Evolutionary conservation across 1,284 basidiomycete species (phyloP), one percentile per base, ranked within the genome.

Genomic region (Fomitopsis palustris): DNA sequence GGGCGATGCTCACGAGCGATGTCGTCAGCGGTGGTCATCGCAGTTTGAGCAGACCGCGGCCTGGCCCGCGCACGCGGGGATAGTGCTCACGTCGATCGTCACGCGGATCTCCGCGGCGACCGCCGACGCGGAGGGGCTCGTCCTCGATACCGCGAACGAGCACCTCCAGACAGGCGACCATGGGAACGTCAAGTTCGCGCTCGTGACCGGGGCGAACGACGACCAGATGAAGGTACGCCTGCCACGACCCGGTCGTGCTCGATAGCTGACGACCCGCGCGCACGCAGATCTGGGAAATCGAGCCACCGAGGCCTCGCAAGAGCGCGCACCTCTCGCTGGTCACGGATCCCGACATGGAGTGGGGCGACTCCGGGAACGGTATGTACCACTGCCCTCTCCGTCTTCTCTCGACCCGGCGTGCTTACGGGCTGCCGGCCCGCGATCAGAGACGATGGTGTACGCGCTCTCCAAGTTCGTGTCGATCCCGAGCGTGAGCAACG

Each of bases 391-490:
- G 33, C 37, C 19, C 25, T 27, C 10, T 14, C 33, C 3, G 2
- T 9, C 1, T 51, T 3, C 17, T 21, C 8, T 2, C 37, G 9
- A 9, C 7, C 21, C 17, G 8, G 19, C 51, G 6, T 21, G 51
- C 27, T 49, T 9, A 52, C 29, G 42, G 29, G 23, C 27, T 35
- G 7, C 41, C 55, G 17, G 41, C 39, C 8, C 16, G 39, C 53
- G 53, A 29, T 25, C 57, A 88, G 89, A 88, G 64, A 82, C 82
- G 12, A 77, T 92, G 74, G 75, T 82, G 5, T 86, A 85, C 67
- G 90, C 92, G 0, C 79, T 99, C 3, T 86, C 90, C 2, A 92
- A 91, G 68, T 94, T 99, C 62, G 82, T 98, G 7, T 86, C 93
- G 0, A 91, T 95, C 52, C 91, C 88, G 1, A 96, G 94, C 56